These are phyloP conservation scores for Bryum argenteum DNA, from an alignment of 225 moss, liverwort and hornwort species.

Conservation along the genomic window DNA sequence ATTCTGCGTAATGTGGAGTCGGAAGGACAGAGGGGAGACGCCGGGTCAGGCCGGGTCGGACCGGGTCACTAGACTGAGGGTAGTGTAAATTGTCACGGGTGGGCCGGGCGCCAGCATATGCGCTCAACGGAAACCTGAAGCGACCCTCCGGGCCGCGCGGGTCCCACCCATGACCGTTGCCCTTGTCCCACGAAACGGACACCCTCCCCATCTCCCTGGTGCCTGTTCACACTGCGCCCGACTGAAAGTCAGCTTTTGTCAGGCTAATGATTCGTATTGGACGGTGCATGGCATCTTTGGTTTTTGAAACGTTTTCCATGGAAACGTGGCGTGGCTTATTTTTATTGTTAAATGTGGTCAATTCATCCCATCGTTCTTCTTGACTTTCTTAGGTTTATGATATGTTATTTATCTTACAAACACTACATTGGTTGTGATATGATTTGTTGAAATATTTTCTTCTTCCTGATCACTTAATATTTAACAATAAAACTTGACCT, in stretches of 20 bases:
- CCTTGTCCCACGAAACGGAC: conserved; percentile 54
- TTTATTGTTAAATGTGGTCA: no score
- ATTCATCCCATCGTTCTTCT: no score
- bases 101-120: conserved; percentile 29
- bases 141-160: conserved; percentile 17
- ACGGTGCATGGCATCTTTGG: conserved; percentile 4
- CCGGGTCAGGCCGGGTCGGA: conserved; percentile 11
- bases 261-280: neutral
- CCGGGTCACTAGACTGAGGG: neutral
- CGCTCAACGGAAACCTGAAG: conserved; percentile 53
- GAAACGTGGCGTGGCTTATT: no score
- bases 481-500: no score
- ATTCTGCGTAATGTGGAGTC: conserved; percentile 17
- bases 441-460: no score
- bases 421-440: no score
- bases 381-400: no score
- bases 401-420: no score
- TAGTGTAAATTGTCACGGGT: conserved; percentile 24
- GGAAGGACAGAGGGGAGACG: neutral
- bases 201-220: neutral
- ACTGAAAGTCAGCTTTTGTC: conserved; percentile 19
- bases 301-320: neutral
- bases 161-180: conserved; percentile 60
- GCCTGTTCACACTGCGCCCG: conserved; percentile 18
- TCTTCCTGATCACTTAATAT: no score